phyloP scores from a whole-genome alignment of 257 asterid genomes.

The Jacaranda mimosifolia region DNA sequence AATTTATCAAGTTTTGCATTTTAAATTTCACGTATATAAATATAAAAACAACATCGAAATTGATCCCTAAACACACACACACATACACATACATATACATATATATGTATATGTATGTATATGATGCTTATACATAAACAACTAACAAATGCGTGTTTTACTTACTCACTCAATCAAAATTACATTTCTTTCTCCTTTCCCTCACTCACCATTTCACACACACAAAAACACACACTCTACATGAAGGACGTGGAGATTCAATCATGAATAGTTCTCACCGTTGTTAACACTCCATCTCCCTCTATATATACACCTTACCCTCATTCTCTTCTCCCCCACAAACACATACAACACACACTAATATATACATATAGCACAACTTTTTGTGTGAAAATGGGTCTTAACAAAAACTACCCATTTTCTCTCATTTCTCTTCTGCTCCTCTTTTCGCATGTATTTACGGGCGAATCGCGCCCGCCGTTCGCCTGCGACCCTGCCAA shows the following conservation, averaged over 20 bases:
- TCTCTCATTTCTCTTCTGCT: constrained; percentile 34
- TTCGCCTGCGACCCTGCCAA: constrained; percentile 81
- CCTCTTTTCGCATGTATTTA: constrained; percentile 17
- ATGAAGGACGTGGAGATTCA: constrained; percentile 48
- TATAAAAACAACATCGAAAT: neutral
- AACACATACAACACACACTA: constrained; percentile 10
- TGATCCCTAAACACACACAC: neutral
- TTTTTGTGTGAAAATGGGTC: constrained; percentile 9
- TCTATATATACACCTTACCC: constrained; percentile 37
- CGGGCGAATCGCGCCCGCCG: constrained; percentile 58
- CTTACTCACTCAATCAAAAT: constrained; percentile 51
- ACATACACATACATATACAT: neutral
- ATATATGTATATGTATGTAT: neutral
- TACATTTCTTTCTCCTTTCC: neutral
- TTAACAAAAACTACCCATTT: neutral
- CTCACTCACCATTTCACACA: constrained; percentile 18
- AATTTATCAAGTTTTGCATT: too few species aligned
- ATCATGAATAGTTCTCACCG: constrained; percentile 33
- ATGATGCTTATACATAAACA: neutral
- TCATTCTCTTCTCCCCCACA: constrained; percentile 25
- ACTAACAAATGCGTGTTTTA: constrained; percentile 52
- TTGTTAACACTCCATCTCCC: neutral
- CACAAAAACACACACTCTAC: constrained; percentile 42
- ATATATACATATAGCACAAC: neutral
- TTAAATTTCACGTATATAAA: too few species aligned